Percentiles rank a stretch among this genome's conserved stretches.
phyloP scores from a whole-genome alignment of 2,329 filamentous ascomycete genomes.

The Phyllosticta capitalensis region DNA sequence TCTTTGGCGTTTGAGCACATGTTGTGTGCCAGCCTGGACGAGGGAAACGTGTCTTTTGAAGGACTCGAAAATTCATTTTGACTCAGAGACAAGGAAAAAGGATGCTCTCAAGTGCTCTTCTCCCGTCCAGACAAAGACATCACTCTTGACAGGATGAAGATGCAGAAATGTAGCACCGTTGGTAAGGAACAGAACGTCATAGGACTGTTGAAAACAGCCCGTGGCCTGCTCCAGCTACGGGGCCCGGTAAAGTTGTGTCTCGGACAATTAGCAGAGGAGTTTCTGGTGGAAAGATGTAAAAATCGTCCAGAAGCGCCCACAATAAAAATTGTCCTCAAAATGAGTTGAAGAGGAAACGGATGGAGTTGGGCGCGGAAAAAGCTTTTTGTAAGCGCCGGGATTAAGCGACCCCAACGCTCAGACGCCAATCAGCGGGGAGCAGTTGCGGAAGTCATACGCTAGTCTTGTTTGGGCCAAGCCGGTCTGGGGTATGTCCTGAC shows the following conservation, averaged over 20 bases:
- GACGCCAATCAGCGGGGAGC: constrained; percentile 8
- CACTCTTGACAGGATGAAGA: background rate
- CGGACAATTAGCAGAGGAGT: constrained; percentile 55
- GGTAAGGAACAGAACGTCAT: constrained; percentile 59
- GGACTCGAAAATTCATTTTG: background rate
- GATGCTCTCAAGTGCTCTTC: background rate
- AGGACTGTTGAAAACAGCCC: constrained; percentile 28
- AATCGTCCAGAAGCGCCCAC: constrained; percentile 44
- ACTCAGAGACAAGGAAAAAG: background rate
- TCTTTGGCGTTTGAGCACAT: background rate
- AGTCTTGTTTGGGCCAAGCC: background rate
- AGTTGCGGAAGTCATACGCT: constrained; percentile 1
- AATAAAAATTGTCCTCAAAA: constrained; percentile 56
- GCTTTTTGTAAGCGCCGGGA: constrained; percentile 9
- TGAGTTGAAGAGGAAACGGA: constrained; percentile 40
- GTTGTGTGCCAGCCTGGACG: too few relatives aligned
- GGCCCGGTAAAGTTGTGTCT: constrained; percentile 46
- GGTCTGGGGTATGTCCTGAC: background rate
- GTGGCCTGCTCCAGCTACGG: constrained; percentile 59
- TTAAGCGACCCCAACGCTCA: background rate
- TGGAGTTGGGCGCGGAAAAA: background rate
- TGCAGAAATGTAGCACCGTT: constrained; percentile 47
- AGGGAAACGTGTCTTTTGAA: background rate
- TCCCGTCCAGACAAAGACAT: background rate
- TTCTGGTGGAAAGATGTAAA: constrained; percentile 31